Base-by-base conservation (phyloP, 306 rosid genomes). In the Casuarina glauca region DNA sequence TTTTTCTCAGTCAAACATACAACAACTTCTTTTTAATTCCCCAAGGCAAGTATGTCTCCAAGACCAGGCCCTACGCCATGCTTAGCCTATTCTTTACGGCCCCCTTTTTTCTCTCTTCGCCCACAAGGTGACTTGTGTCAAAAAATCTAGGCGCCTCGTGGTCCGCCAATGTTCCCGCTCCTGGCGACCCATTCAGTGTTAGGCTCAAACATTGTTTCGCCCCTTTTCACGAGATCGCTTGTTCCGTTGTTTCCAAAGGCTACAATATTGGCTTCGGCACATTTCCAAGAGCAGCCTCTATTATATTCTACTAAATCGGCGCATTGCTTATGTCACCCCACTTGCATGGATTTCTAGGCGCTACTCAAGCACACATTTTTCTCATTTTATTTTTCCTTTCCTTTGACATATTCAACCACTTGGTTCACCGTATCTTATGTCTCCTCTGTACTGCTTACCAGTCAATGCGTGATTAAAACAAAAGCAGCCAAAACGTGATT, bases 1-100 rank as follows among this genome's bases (percentile, higher is more conserved):
- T 5, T 72, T 63, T 53, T 15, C 48, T 52, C 43, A 55, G 85
- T 89, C 90, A 89, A 86, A 86, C 80, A 32, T 74, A 69, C 58
- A 9, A 3, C 26, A 9, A 3, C 26, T 51, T 39, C 78, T 80
- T 78, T 84, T 82, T 57, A 76, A 81, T 78, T 67, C 76, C 82
- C 61, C 84, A 80, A 77, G 45, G 82, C 15, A 82, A 57, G 55
- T 2, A 50, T 84, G 82, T 64, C 74, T 72, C 86, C 82, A n/a
- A 71, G 9, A 43, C 46, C 53, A 69, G 41, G 77, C 20, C 77
- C 36, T 26, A 66, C 41, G 13, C 36, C 83, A 45, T 70, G 53
- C 1, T 41, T 4, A 9, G 16, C 68, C 51, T 52, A 2, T 60
- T 20, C 26, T 63, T 66, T 19, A 66, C 6, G 50, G 50, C 17